Conservation (phyloP, 176 grass and related monocot species). For the Hsuehochloa calcarea region DNA sequence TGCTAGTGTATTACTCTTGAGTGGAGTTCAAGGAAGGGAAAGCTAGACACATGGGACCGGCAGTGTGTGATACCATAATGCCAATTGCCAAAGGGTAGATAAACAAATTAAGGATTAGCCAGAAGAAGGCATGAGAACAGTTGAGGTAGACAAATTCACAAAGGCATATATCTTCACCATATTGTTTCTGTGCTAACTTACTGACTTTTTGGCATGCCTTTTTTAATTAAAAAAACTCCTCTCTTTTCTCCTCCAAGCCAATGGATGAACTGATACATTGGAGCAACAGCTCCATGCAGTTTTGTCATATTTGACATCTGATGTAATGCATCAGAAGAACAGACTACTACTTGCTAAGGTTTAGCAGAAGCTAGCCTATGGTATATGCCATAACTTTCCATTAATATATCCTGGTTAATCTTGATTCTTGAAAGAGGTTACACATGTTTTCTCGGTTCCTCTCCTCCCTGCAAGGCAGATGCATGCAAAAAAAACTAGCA, state of each 20-base stretch:
- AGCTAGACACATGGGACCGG: constrained; percentile 48
- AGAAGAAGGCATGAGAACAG: constrained; percentile 24
- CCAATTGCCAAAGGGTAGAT: background rate
- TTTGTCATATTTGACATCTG: background rate
- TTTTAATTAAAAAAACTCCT: background rate
- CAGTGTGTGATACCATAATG: constrained; percentile 43
- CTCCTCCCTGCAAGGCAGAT: background rate
- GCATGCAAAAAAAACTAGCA: constrained; percentile 2
- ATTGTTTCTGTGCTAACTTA: background rate
- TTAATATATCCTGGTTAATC: background rate
- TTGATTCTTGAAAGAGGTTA: background rate
- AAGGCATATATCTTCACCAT: constrained; percentile 6
- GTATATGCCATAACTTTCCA: background rate
- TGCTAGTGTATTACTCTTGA: constrained; percentile 30
- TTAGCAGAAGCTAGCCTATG: background rate
- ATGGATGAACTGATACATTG: background rate
- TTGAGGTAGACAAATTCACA: constrained; percentile 30
- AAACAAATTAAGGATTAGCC: constrained; percentile 21
- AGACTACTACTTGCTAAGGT: background rate
- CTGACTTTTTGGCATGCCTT: background rate
- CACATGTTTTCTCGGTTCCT: background rate
- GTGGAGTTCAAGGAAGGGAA: constrained; percentile 74
- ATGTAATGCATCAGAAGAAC: background rate
- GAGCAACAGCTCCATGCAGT: constrained; percentile 4
- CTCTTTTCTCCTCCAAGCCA: background rate